Evolutionary conservation across 495 filamentous ascomycete species (phyloP).

Genomic region (Podospora pseudopauciseta): DNA sequence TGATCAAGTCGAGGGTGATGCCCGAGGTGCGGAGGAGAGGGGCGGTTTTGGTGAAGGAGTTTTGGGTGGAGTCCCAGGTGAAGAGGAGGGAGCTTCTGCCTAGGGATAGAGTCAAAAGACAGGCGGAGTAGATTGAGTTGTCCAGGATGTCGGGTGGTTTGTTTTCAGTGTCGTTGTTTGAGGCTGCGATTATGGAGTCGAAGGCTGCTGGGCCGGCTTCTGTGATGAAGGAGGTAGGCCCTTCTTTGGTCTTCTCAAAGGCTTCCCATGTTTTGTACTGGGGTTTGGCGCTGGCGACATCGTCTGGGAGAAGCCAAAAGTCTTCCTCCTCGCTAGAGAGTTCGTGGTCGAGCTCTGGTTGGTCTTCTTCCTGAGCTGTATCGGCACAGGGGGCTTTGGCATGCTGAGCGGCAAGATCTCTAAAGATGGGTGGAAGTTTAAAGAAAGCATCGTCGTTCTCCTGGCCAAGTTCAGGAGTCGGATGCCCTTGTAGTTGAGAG

Average conservation of each 20-base stretch:
- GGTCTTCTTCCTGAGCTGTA: conserved; percentile 10
- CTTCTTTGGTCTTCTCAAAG: conserved; percentile 49
- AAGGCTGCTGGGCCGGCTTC: conserved; percentile 72
- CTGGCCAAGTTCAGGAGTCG: background rate
- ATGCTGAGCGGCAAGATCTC: conserved; percentile 32
- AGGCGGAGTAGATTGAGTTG: conserved; percentile 53
- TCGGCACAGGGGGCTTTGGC: conserved; percentile 3
- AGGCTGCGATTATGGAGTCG: conserved; percentile 58
- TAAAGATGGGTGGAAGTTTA: conserved; percentile 36
- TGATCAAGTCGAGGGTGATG: conserved; percentile 54
- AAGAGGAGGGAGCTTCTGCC: conserved; percentile 82
- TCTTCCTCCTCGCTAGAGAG: conserved; percentile 34
- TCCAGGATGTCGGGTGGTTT: conserved; percentile 35
- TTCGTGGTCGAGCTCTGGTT: conserved; percentile 12
- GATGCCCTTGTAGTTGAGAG: background rate
- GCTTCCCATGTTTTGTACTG: conserved; percentile 70
- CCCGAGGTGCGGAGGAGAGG: conserved; percentile 64
- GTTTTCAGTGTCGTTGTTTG: conserved; percentile 2
- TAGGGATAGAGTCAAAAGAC: conserved; percentile 67
- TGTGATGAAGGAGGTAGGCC: conserved; percentile 54
- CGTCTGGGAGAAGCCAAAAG: conserved; percentile 51
- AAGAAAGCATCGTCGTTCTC: conserved; percentile 38
- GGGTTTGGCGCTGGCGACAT: conserved; percentile 28
- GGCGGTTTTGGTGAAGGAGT: conserved; percentile 55
- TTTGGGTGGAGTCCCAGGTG: conserved; percentile 55